Conservation (phyloP, 2,329 filamentous ascomycete species). For the Claviceps spartinae region DNA sequence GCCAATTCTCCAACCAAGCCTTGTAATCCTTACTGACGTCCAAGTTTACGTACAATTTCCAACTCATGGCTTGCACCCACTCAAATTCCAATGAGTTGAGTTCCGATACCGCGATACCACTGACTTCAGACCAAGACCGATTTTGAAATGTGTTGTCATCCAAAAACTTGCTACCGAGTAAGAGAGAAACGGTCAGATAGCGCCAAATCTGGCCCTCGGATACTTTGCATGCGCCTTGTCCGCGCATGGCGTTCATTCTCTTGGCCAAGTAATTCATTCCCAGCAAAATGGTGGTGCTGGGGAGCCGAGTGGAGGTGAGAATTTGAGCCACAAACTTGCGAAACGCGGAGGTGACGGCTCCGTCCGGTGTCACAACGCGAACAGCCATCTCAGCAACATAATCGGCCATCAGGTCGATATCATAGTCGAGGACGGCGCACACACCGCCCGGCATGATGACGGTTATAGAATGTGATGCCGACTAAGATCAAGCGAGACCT, state of each 20-base stretch:
- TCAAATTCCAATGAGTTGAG: constrained; percentile 77
- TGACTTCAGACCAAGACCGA: constrained; percentile 91
- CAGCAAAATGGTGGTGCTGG: constrained; percentile 80
- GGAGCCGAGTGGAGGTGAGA: constrained; percentile 75
- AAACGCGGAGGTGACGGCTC: constrained; percentile 53
- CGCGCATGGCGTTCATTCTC: constrained; percentile 62
- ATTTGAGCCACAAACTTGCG: constrained; percentile 89
- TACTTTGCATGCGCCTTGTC: constrained; percentile 37
- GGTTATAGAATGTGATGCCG: constrained; percentile 17
- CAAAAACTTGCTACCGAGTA: constrained; percentile 88
- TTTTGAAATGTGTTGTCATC: constrained; percentile 98
- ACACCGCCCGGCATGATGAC: constrained; percentile 64
- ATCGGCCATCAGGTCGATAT: constrained; percentile 91
- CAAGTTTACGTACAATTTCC: constrained; percentile 77
- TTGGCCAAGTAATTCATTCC: constrained; percentile 82
- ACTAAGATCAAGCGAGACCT: constrained; percentile 27
- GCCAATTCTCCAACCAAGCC: constrained; percentile 48
- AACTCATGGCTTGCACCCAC: constrained; percentile 73
- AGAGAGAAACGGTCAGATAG: constrained; percentile 69
- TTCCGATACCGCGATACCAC: constrained; percentile 71
- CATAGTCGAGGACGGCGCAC: constrained; percentile 87
- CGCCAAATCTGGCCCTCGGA: constrained; percentile 69
- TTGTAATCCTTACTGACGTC: constrained; percentile 59
- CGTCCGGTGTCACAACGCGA: constrained; percentile 40
- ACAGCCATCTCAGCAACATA: constrained; percentile 84